Percentiles rank a stretch among this genome's conserved stretches.
phyloP scores from a whole-genome alignment of 805 yeast species.

The Candida takata region DNA sequence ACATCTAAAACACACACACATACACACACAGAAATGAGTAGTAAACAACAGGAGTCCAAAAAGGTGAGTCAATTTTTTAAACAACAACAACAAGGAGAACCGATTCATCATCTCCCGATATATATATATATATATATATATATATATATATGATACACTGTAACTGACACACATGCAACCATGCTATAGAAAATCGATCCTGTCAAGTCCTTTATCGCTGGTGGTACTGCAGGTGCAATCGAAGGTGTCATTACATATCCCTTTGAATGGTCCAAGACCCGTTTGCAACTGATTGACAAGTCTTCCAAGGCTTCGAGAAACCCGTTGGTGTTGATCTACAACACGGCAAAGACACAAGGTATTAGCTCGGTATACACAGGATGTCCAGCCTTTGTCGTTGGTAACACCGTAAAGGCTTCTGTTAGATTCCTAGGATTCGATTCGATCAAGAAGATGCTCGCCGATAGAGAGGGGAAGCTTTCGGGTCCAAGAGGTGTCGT shows the following conservation, averaged over 20 bases:
- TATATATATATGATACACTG: too few species aligned
- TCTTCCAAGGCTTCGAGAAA: constrained; percentile 62
- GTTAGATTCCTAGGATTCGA: constrained; percentile 92
- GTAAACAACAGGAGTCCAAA: too few species aligned
- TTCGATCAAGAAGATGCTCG: constrained; percentile 65
- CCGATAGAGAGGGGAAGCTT: constrained; percentile 80
- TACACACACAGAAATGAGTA: too few species aligned
- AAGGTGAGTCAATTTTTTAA: too few species aligned
- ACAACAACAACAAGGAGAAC: too few species aligned
- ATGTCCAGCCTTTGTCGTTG: constrained; percentile 93
- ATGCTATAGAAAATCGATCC: constrained; percentile 47
- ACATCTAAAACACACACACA: too few species aligned
- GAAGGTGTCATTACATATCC: constrained; percentile 94
- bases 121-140: too few species aligned
- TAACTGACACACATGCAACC: too few species aligned
- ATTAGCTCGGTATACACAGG: constrained; percentile 79
- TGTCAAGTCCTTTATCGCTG: constrained; percentile 80
- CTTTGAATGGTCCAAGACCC: constrained; percentile 93
- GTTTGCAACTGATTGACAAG: constrained; percentile 76
- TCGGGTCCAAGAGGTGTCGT: constrained; percentile 87
- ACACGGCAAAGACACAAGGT: constrained; percentile 74
- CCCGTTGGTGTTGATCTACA: constrained; percentile 74
- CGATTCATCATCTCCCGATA: too few species aligned
- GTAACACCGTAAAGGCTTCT: constrained; percentile 95
- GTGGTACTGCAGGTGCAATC: constrained; percentile 94